Evolutionary conservation across 345 rosid species (phyloP), one percentile per base, ranked within the genome.

Genomic region (Anastatica hierochuntica): DNA sequence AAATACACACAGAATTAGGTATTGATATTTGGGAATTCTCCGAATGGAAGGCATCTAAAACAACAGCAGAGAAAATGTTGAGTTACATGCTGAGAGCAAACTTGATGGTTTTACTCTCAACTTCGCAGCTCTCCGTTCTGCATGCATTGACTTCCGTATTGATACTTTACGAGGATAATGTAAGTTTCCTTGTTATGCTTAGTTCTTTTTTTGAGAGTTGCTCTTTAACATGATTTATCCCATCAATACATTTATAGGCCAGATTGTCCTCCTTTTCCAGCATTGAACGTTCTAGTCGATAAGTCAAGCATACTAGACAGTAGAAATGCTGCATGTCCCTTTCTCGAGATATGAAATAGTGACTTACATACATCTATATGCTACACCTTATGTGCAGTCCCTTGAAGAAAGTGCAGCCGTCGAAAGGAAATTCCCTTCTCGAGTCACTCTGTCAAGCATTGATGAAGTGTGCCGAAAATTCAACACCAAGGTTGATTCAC

Each of bases 31-130:
- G 96, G 98, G 79, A 85, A 72, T 76, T 74, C 67, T 76, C 82
- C n/a, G 81, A 76, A 34, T 84, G 96, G 96, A 83, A 74, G 70
- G 66, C 74, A 40, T 78, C 81, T 53, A 83, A 79, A 76, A 66
- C 60, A 42, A 73, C 64, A 53, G 82, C 76, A 38, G 86, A 81
- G 54, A 68, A 61, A 44, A 75, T 83, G 95, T 36, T 88, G 77
- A 60, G 60, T 43, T 73, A 69, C 82, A 72, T 92, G 75, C 70
- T 72, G 72, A 73, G 78, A 29, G 76, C 71, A 53, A 83, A 92
- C 70, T 77, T 77, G 14, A 76, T 78, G 86, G 68, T 74, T 54
- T 68, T 81, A 66, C 73, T 88, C 68, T 76, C 74, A 52, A 68
- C 62, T 54, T 83, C 90, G 8, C 81, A 78, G 76, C 82, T 81